phyloP scores from a whole-genome alignment of 805 yeast species.

The Metschnikowia colocasiae region DNA sequence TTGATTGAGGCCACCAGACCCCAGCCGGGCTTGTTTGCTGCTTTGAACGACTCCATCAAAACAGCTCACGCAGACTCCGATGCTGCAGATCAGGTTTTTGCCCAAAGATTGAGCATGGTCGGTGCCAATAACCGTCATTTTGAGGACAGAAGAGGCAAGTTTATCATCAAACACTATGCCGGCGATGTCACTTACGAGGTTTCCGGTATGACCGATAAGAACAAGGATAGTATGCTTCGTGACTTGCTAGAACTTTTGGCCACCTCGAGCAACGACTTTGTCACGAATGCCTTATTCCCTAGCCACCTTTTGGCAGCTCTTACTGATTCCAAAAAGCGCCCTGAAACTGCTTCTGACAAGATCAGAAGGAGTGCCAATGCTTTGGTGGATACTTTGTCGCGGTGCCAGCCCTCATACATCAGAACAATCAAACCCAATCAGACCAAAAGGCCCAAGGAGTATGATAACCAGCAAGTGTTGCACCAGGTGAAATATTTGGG shows the following conservation, averaged over 20 bases:
- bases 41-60: slow-evolving; percentile 93
- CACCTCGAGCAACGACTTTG: slow-evolving; percentile 67
- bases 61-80: slow-evolving; percentile 97
- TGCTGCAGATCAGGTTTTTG: slow-evolving; percentile 96
- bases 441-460: slow-evolving; percentile 84
- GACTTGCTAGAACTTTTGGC: slow-evolving; percentile 78
- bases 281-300: slow-evolving; percentile 50
- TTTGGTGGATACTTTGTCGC: slow-evolving; percentile 82
- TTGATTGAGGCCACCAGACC: slow-evolving; percentile 91
- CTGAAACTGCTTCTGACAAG: slow-evolving; percentile 95
- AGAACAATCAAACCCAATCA: slow-evolving; percentile 98
- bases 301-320: slow-evolving; percentile 32
- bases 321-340: slow-evolving; percentile 65
- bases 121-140: slow-evolving; percentile 76
- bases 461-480: slow-evolving; percentile 81
- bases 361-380: slow-evolving; percentile 89
- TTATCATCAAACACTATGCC: slow-evolving; percentile 92
- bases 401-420: slow-evolving; percentile 92
- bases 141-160: slow-evolving; percentile 82
- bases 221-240: slow-evolving; percentile 88
- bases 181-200: slow-evolving; percentile 97
- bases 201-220: slow-evolving; percentile 89
- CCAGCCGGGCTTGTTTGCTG: slow-evolving; percentile 89
- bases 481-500: slow-evolving; percentile 97
- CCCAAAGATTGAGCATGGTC: slow-evolving; percentile 85